phyloP scores from a whole-genome alignment of 306 rosid species.

The Lithocarpus polystachyus region DNA sequence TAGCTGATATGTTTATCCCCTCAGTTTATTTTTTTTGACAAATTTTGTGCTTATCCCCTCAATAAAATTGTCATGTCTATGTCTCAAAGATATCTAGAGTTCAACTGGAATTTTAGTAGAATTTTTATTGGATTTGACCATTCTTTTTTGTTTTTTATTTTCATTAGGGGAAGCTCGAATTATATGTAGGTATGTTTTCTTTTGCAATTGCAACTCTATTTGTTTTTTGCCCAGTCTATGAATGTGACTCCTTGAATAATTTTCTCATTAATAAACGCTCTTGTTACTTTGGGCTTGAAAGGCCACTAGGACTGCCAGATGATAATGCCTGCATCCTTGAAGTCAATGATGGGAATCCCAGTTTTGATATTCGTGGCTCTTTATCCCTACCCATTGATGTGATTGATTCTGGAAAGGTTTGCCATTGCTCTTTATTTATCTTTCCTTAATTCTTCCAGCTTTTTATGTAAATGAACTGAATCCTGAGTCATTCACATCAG shows the following conservation, averaged over 20 bases:
- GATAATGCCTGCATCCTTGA: slow-evolving; percentile 41
- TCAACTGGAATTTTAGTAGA: not conserved
- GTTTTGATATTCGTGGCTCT: slow-evolving; percentile 39
- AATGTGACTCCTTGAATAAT: not conserved
- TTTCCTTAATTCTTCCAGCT: not conserved
- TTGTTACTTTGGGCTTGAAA: slow-evolving; percentile 21
- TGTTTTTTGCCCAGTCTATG: not conserved
- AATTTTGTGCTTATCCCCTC: not conserved
- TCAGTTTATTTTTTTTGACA: not conserved
- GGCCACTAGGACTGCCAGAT: slow-evolving; percentile 43
- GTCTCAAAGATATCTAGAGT: not conserved
- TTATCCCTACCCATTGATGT: slow-evolving; percentile 49
- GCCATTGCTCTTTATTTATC: not conserved
- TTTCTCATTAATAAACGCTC: not conserved
- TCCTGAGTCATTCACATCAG: slow-evolving; percentile 31
- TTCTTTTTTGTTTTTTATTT: not conserved
- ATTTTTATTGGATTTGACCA: slow-evolving; percentile 3
- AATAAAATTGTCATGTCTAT: not conserved
- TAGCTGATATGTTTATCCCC: not conserved
- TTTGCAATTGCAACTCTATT: not conserved
- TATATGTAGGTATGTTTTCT: slow-evolving; percentile 50
- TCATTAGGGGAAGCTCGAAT: slow-evolving; percentile 52
- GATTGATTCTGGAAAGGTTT: slow-evolving; percentile 56
- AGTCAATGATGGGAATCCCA: slow-evolving; percentile 22
- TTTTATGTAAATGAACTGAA: not conserved